Evolutionary conservation across 371 early-diverging fungal species (phyloP), one percentile per base, ranked within the genome.

Genomic region (Rhizopus microsporus): DNA sequence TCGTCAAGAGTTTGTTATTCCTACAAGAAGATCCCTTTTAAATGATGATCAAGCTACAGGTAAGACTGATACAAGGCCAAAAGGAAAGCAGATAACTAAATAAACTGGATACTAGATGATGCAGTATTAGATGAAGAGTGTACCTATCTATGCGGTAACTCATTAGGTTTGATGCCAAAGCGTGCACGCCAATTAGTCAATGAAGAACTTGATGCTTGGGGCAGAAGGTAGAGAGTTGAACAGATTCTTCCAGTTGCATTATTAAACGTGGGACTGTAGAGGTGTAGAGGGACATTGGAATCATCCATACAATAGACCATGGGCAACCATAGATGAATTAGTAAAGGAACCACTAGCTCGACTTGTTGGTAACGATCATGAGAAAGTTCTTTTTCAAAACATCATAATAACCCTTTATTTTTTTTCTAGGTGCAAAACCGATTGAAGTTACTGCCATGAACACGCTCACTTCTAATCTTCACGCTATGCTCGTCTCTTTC

Each of bases 141-240:
- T 52, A 75, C 87, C 12, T 98, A 98, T 70, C 77, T 98, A 46
- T 92, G 94, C 68, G 97, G 97, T 32, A 96, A 97, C 74, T 95
- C 95, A 1, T 81, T 98, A 16, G 97, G 98, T 6, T 79, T 96
- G 51, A 80, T 90, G 75, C 96, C 97, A 29, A 84, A 83, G 54
- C 68, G 81, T 8, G 79, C 92, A 1, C 69, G 81, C 13, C 70
- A 74, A 38, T 69, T 89, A 5, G 71, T 98, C n/a, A 75, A 75
- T 46, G 84, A 96, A 72, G 98, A 98, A 67, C 73, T 98, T 51
- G 89, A 94, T 40, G 90, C 89, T 23, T 98, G 98, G 98, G 88
- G 85, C 38, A 43, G 62, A 49, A 60, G 77, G 89, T 87, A 71
- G 59, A 60, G 52, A 43, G 8, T 12, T 60, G 6, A 7, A 39